Conservation (phyloP, 2,329 filamentous ascomycete species). For the Coniochaeta sp. region DNA sequence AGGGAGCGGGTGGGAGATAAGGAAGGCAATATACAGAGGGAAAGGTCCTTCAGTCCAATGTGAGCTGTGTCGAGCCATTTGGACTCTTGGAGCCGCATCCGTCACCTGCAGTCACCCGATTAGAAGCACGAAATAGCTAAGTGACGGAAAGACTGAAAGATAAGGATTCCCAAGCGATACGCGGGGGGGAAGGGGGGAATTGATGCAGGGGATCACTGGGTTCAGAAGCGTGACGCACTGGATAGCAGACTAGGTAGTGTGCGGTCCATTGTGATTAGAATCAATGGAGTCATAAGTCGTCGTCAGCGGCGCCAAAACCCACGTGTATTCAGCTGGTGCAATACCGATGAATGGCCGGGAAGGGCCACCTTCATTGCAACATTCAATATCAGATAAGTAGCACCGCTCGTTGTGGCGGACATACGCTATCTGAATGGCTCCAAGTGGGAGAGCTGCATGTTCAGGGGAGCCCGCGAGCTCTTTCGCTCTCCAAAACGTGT, state of each 20-base stretch:
- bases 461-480: neutral
- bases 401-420: neutral
- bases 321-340: neutral
- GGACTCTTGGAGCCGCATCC: neutral
- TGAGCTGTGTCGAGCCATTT: neutral
- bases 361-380: neutral
- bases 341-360: neutral
- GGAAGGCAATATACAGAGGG: neutral
- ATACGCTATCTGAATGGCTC: neutral
- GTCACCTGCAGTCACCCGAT: neutral
- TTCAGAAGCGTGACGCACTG: too few relatives aligned
- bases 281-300: neutral
- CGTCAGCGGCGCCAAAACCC: neutral
- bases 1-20: neutral
- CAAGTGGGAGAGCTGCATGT: neutral
- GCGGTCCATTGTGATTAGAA: too few relatives aligned
- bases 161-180: neutral
- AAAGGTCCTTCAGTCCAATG: neutral
- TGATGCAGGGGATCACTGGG: neutral
- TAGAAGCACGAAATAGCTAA: neutral
- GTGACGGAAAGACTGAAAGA: neutral
- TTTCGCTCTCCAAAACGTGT: neutral
- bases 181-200: neutral
- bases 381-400: neutral
- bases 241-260: too few relatives aligned